These are phyloP conservation scores for Monilinia fructicola DNA, from an alignment of 2,329 filamentous ascomycete species.

Conservation along the genomic window DNA sequence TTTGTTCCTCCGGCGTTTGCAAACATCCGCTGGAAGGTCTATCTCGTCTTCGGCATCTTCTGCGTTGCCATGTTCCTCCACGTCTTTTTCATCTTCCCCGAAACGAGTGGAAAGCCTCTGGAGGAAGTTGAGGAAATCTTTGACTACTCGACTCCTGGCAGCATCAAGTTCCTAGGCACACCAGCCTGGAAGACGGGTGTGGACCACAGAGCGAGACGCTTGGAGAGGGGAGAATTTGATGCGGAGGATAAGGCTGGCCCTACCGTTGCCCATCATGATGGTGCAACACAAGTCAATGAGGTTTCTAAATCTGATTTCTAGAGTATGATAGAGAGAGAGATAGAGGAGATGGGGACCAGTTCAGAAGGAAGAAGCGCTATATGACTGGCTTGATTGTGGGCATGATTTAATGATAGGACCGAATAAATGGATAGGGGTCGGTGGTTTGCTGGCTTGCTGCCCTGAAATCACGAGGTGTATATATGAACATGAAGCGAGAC, in stretches of 20 bases:
- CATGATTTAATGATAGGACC: slow-evolving; percentile 12
- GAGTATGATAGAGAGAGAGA: neutral
- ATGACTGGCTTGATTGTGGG: neutral
- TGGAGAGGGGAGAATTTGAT: slow-evolving; percentile 38
- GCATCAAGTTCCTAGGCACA: slow-evolving; percentile 35
- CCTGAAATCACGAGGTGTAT: neutral
- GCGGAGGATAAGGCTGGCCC: slow-evolving; percentile 34
- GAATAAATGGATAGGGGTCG: neutral
- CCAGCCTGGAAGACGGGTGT: slow-evolving; percentile 39
- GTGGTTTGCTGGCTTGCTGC: neutral
- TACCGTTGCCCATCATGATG: slow-evolving; percentile 12
- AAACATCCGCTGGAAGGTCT: slow-evolving; percentile 52
- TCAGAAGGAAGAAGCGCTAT: neutral
- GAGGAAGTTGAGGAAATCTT: slow-evolving; percentile 55
- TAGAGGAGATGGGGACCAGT: neutral
- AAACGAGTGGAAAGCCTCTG: slow-evolving; percentile 55
- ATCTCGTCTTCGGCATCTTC: slow-evolving; percentile 54
- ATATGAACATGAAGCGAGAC: neutral
- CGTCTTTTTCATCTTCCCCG: slow-evolving; percentile 56
- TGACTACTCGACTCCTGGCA: slow-evolving; percentile 39
- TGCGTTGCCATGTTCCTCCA: slow-evolving; percentile 52
- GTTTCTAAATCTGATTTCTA: slow-evolving; percentile 17
- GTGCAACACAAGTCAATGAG: slow-evolving; percentile 13
- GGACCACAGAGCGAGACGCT: slow-evolving; percentile 28
- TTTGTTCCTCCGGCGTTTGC: slow-evolving; percentile 49